phyloP scores from a whole-genome alignment of 2,329 filamentous ascomycete species.

The Diaporthe nobilis region DNA sequence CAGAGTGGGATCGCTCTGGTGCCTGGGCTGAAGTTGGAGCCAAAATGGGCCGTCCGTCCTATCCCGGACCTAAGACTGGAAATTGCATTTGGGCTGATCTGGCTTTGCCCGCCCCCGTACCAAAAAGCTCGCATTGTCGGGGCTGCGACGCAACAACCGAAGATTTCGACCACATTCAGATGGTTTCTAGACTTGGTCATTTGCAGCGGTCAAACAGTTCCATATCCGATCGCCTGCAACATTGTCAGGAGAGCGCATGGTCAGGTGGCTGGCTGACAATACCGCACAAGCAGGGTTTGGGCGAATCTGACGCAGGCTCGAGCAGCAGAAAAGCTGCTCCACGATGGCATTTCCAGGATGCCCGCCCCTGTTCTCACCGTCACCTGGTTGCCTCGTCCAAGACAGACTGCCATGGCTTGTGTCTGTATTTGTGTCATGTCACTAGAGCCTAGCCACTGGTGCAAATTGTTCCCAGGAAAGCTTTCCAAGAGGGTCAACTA shows the following conservation, averaged over 20 bases:
- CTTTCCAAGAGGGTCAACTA: neutral
- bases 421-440: slow-evolving; percentile 5
- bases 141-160: neutral
- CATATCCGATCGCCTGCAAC: slow-evolving; percentile 1
- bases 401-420: slow-evolving; percentile 14
- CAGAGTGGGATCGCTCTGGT: slow-evolving; percentile 26
- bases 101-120: neutral
- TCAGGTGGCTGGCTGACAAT: neutral
- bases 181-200: neutral
- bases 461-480: neutral
- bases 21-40: slow-evolving; percentile 24
- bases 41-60: neutral
- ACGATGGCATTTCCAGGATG: neutral
- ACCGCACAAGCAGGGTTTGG: slow-evolving; percentile 4
- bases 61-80: slow-evolving; percentile 10
- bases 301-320: slow-evolving; percentile 2
- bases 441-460: neutral
- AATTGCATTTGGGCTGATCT: slow-evolving; percentile 18
- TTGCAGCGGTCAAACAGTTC: slow-evolving; percentile 1
- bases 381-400: neutral
- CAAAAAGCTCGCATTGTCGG: slow-evolving; percentile 6
- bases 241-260: neutral
- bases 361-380: neutral
- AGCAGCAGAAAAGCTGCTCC: neutral
- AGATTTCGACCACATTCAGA: neutral